phyloP scores from a whole-genome alignment of 139 green algal species.

The Limnomonas spitsbergensis region DNA sequence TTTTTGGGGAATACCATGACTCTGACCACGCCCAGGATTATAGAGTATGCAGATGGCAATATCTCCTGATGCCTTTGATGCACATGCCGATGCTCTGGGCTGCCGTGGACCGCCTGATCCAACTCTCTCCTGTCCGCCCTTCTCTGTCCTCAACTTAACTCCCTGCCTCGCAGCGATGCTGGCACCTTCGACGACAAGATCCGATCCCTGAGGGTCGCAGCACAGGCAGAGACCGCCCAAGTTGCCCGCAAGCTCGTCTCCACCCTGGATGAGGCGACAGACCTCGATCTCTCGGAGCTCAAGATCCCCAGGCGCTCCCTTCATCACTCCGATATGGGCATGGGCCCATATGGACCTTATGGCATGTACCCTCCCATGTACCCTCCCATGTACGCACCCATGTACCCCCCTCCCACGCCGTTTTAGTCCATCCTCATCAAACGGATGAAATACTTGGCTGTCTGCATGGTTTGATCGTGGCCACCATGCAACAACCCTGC shows the following conservation, averaged over 20 bases:
- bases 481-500: too few relatives aligned
- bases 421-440: neutral
- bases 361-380: neutral
- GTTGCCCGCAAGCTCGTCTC: neutral
- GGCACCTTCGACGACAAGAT: neutral
- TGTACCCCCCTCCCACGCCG: too few relatives aligned
- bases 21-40: too few relatives aligned
- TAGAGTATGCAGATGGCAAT: too few relatives aligned
- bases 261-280: neutral
- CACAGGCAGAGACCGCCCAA: neutral
- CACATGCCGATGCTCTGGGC: too few relatives aligned
- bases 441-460: neutral
- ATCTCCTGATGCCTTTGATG: too few relatives aligned
- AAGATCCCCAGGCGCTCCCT: neutral
- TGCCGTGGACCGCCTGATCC: too few relatives aligned
- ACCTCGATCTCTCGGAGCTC: slow-evolving; percentile 3
- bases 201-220: neutral
- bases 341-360: neutral
- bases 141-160: too few relatives aligned
- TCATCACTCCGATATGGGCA: neutral
- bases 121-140: too few relatives aligned
- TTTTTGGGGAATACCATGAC: too few relatives aligned
- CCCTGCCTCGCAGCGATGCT: too few relatives aligned
- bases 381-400: neutral
- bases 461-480: neutral